A percentile compares a stretch with the other conserved stretches of the same genome.
These are phyloP conservation scores for Fusarium sp. DNA, from an alignment of 2,329 filamentous ascomycete species.

Conservation along the genomic window DNA sequence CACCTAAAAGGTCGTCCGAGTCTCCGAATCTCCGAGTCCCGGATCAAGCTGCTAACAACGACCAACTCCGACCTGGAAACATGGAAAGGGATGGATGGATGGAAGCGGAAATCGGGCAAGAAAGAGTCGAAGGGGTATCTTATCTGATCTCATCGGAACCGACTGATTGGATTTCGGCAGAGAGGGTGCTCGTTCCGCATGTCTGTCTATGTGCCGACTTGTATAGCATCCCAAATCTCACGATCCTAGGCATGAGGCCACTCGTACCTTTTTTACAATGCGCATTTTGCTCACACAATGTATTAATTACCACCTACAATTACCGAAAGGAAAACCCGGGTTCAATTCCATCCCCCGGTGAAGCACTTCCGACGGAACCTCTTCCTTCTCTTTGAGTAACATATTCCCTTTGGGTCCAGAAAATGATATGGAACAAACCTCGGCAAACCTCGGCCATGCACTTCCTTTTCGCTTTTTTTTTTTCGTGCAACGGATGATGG, in stretches of 20 bases:
- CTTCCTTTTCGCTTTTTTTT: slow-evolving; percentile 14
- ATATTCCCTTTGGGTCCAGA: neutral
- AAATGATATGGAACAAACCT: slow-evolving; percentile 21
- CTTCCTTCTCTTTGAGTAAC: neutral
- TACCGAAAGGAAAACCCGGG: slow-evolving; percentile 1
- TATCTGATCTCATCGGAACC: slow-evolving; percentile 19
- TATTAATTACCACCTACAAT: neutral
- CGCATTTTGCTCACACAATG: neutral
- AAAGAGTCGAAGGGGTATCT: neutral
- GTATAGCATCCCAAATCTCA: neutral
- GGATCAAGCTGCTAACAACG: neutral
- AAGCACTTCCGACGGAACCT: slow-evolving; percentile 26
- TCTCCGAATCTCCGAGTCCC: slow-evolving; percentile 42
- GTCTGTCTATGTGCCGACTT: neutral
- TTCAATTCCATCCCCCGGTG: slow-evolving; percentile 7
- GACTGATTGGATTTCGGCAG: neutral
- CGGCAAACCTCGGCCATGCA: slow-evolving; percentile 37
- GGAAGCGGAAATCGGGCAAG: neutral
- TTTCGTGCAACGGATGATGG: slow-evolving; percentile 13
- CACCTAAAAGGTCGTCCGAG: slow-evolving; percentile 12
- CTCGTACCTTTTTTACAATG: neutral
- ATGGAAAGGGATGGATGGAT: slow-evolving; percentile 29
- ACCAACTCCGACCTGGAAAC: slow-evolving; percentile 25
- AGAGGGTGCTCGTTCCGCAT: neutral
- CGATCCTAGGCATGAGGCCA: neutral